phyloP scores from a whole-genome alignment of 129 eudicot genomes.

The Arctium lappa region DNA sequence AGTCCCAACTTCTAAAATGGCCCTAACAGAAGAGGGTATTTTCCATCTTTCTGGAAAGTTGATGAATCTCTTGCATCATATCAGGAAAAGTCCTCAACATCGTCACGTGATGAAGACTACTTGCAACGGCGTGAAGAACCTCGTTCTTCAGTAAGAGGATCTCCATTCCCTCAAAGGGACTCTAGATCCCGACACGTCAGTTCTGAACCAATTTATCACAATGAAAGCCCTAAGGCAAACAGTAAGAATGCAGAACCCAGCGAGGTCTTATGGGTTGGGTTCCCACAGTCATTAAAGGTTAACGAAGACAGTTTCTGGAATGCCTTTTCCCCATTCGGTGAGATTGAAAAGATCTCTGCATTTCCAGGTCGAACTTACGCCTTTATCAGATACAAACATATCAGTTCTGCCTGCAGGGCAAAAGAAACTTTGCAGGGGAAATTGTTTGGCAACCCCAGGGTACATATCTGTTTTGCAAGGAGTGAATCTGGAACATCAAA shows the following conservation, averaged over 20 bases:
- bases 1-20: not conserved
- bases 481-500: conserved; percentile 50
- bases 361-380: conserved; percentile 88
- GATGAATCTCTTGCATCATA: conserved; percentile 22
- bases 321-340: conserved; percentile 83
- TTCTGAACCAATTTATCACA: conserved; percentile 41
- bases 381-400: conserved; percentile 60
- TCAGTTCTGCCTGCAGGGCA: conserved; percentile 67
- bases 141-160: conserved; percentile 42
- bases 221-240: conserved; percentile 41
- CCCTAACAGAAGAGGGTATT: not conserved
- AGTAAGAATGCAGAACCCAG: conserved; percentile 64
- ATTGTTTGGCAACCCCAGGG: conserved; percentile 86
- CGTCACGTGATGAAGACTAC: conserved; percentile 50
- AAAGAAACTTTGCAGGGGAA: conserved; percentile 76
- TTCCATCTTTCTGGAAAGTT: not conserved
- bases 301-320: conserved; percentile 66
- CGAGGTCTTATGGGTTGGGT: conserved; percentile 90
- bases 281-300: conserved; percentile 71
- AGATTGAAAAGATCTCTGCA: conserved; percentile 74
- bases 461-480: conserved; percentile 74
- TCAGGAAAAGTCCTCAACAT: conserved; percentile 68
- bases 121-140: conserved; percentile 54
- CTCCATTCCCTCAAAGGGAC: conserved; percentile 54
- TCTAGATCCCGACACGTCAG: conserved; percentile 47